Base-by-base conservation (phyloP, 352 stramenopile species). In the Phytopythium ostracodes region DNA sequence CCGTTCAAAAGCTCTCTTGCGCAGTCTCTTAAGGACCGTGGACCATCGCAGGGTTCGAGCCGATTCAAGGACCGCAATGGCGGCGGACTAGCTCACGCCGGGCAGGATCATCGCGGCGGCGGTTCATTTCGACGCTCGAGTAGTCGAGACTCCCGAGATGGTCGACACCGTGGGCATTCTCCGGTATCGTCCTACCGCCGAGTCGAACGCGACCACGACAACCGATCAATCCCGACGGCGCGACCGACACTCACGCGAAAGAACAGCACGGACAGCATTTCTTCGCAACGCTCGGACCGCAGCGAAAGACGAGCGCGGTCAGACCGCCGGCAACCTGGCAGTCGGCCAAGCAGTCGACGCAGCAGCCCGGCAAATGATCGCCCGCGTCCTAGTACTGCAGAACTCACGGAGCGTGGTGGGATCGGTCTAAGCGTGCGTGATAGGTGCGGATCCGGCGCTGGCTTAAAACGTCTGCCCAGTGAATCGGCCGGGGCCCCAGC, bases 211-310 rank as follows among this genome's bases (percentile, higher is more conserved):
- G 62, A 64, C 36, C 58, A 63, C 24, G 62, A 71, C 10, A 65
- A 57, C 20, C 67, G 63, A 15, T 77, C 57, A 4, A 22, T 24
- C 5, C 36, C 68, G 1, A 50, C 69, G 33, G 67, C 73, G 24
- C 68, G 64, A 53, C 67, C 63, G 11, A 71, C 55, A 11, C 52
- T 79, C 38, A 68, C 62, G 3, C 68, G 77, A 31, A 87, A 87
- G 66, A 81, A 81, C 63, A 87, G 77, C 62, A 67, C 67, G 18
- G 77, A 87, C 50, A 86, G 76, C 33, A 67, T 85, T 17, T 80
- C 69, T 8, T 84, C 75, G 9, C 75, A 79, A 43, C 71, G 71
- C 14, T 87, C 77, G 22, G 77, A 80, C 18, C 64, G 70, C 31
- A 80, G 72, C 40, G 74, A 85, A 27, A 61, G 33, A n/a, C 71